Conservation (phyloP, 2,329 filamentous ascomycete genomes). For the Coniochaeta prunicola region DNA sequence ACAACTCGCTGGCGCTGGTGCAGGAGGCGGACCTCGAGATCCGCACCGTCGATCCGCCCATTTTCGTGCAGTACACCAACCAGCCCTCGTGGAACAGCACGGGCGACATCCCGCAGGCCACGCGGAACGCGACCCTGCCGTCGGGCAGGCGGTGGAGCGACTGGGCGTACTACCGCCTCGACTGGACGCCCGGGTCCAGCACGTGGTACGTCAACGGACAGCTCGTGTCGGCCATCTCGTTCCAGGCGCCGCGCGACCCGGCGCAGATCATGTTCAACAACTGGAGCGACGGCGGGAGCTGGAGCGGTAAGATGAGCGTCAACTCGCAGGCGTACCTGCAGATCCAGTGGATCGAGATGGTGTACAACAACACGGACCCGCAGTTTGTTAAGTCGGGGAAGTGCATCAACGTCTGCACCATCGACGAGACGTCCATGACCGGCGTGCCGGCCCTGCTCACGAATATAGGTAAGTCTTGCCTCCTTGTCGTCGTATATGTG, state of each 20-base stretch:
- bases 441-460: constrained; percentile 28
- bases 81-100: constrained; percentile 37
- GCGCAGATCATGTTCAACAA: constrained; percentile 41
- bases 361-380: constrained; percentile 32
- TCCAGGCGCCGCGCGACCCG: constrained; percentile 39
- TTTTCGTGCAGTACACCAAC: constrained; percentile 40
- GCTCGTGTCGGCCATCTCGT: constrained; percentile 34
- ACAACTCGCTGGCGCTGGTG: constrained; percentile 10
- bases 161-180: constrained; percentile 44
- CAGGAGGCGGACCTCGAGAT: constrained; percentile 29
- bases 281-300: constrained; percentile 44
- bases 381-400: constrained; percentile 8
- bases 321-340: constrained; percentile 36
- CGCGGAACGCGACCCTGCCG: constrained; percentile 29
- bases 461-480: not conserved
- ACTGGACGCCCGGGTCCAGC: constrained; percentile 38
- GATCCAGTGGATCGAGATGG: constrained; percentile 44
- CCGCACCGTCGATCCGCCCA: constrained; percentile 26
- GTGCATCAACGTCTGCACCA: constrained; percentile 28
- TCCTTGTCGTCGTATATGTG: not conserved
- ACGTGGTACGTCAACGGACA: constrained; percentile 42
- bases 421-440: constrained; percentile 25
- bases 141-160: constrained; percentile 31
- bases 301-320: constrained; percentile 39
- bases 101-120: constrained; percentile 33